Percentiles rank a stretch among this genome's conserved stretches.
Conservation (phyloP, 192 early-diverging fungal genomes). For the Podila horticola region DNA sequence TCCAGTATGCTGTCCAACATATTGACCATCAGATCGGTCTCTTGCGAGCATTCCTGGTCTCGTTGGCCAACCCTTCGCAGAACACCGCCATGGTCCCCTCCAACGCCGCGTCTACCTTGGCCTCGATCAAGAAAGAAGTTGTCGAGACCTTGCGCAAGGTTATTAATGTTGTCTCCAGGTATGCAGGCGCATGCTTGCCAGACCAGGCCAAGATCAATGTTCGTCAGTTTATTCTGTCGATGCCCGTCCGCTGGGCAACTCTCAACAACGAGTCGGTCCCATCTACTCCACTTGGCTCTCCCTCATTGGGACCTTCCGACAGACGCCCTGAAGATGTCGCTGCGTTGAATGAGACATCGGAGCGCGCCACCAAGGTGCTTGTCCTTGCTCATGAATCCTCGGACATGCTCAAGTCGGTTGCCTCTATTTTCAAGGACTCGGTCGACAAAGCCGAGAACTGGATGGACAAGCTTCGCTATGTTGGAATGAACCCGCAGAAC, state of each 20-base stretch:
- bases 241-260: slow-evolving; percentile 83
- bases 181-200: slow-evolving; percentile 87
- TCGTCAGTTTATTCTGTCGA: slow-evolving; percentile 81
- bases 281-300: slow-evolving; percentile 54
- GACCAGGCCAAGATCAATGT: slow-evolving; percentile 85
- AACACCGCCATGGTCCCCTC: slow-evolving; percentile 39
- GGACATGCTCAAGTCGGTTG: slow-evolving; percentile 75
- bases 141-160: slow-evolving; percentile 86
- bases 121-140: slow-evolving; percentile 79
- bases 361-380: slow-evolving; percentile 71
- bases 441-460: slow-evolving; percentile 72
- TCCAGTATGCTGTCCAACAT: slow-evolving; percentile 85
- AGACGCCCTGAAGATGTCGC: slow-evolving; percentile 26
- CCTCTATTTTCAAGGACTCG: slow-evolving; percentile 74
- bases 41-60: slow-evolving; percentile 67
- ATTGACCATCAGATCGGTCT: slow-evolving; percentile 74
- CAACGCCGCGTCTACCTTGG: slow-evolving; percentile 54
- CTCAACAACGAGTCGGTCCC: slow-evolving; percentile 58
- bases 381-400: slow-evolving; percentile 77
- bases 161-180: slow-evolving; percentile 85
- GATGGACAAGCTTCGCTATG: slow-evolving; percentile 59
- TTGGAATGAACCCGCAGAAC: slow-evolving; percentile 51
- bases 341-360: slow-evolving; percentile 50
- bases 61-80: slow-evolving; percentile 45
- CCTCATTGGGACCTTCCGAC: slow-evolving; percentile 45